Evolutionary conservation across 176 grass and related monocot species (phyloP), one percentile per base, ranked within the genome.

Genomic region (Pontederia crassipes): DNA sequence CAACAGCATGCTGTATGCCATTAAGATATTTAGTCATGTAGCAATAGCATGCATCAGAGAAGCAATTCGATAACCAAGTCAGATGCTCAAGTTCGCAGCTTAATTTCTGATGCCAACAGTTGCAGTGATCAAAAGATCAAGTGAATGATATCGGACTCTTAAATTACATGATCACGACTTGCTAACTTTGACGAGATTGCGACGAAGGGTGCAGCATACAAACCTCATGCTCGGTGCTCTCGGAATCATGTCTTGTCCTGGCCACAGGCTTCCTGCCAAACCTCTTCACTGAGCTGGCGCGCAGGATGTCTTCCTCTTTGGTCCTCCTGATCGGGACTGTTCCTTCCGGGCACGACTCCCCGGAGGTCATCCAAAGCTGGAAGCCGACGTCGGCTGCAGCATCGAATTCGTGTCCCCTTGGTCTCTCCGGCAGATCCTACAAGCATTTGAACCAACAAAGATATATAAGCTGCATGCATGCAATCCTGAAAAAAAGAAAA

Each of bases 1-100:
- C 92, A 16, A 90, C 92, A 47, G 92, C 83, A 75, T 96, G 91
- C 91, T 95, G 81, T 26, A 66, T 26, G 27, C 15, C 11, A 58
- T 14, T 16, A 54, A 48, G 11, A n/a, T 49, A 17, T 64, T 17
- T 17, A 2, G 0, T 16, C 11, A 55, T 17, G 7, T 5, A 29
- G 11, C 51, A 17, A 4, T 5, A 29, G 11, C 51, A 17, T 54
- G 32, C 9, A 54, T 54, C 51, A 16, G 12, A 10, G 12, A 12
- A 54, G 14, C 12, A 54, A 54, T 20, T 14, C 9, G 28, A 60
- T 17, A 11, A 32, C 17, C 11, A 48, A 46, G 2, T 46, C 8
- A 48, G 16, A 64, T 24, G 4, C 51, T 16, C n/a, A 54, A 54
- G 12, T 55, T 16, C 20, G 54, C 32, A 40, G 32, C 20, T 24